Percentiles rank a stretch among this genome's conserved stretches.
phyloP scores from a whole-genome alignment of 306 rosid genomes.

The Elaeagnus macrophylla region DNA sequence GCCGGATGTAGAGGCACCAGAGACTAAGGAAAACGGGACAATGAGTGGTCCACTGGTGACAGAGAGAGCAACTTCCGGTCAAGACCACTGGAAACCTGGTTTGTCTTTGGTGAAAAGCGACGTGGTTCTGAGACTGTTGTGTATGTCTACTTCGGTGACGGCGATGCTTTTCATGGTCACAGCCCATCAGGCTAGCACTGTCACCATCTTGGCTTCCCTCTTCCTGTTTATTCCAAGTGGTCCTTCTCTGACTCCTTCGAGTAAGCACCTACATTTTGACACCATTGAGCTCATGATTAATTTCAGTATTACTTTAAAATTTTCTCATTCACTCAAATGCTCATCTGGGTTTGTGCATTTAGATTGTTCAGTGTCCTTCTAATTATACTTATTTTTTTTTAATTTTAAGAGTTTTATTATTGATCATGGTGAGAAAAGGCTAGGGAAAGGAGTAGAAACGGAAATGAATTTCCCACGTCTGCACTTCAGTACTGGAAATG shows the following conservation, averaged over 20 bases:
- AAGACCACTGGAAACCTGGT: neutral
- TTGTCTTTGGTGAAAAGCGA: conserved; percentile 31
- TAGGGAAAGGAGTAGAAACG: too few relatives aligned
- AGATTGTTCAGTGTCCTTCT: too few relatives aligned
- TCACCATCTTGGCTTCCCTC: conserved; percentile 48
- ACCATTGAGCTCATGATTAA: neutral
- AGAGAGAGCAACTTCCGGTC: neutral
- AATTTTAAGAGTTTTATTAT: too few relatives aligned
- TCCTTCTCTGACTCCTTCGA: conserved; percentile 59
- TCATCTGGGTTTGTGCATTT: too few relatives aligned
- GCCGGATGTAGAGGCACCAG: conserved; percentile 26
- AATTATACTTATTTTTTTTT: too few relatives aligned
- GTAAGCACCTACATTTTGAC: conserved; percentile 30
- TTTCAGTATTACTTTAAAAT: neutral
- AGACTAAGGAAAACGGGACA: conserved; percentile 31
- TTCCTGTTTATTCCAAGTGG: conserved; percentile 76
- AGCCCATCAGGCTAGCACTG: conserved; percentile 44
- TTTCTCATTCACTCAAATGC: neutral
- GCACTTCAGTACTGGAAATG: too few relatives aligned
- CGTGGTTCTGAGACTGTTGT: conserved; percentile 36
- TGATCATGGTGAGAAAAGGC: too few relatives aligned
- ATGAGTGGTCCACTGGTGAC: conserved; percentile 30
- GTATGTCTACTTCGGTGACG: conserved; percentile 39
- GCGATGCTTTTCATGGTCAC: conserved; percentile 65
- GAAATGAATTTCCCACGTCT: too few relatives aligned